phyloP scores from a whole-genome alignment of 2,329 filamentous ascomycete genomes.

The Botryosphaeria agaves region DNA sequence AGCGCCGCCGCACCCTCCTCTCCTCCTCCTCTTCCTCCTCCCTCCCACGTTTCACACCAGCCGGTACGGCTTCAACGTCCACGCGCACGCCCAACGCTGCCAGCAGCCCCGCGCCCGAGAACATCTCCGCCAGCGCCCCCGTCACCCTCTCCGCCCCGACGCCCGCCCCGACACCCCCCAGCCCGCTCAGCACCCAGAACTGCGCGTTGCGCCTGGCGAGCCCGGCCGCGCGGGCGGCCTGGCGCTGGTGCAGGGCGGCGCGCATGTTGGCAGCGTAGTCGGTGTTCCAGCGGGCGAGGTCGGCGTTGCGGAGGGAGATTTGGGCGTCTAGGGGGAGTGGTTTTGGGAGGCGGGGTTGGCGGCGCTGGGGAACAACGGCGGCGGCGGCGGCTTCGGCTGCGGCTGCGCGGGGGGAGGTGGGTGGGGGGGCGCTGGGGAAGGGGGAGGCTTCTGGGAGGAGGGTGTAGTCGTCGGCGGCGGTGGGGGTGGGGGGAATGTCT shows the following conservation, averaged over 20 bases:
- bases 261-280: slow-evolving; percentile 46
- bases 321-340: slow-evolving; percentile 28
- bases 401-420: slow-evolving; percentile 4
- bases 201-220: slow-evolving; percentile 46
- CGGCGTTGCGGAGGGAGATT: slow-evolving; percentile 36
- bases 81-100: slow-evolving; percentile 20
- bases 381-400: slow-evolving; percentile 18
- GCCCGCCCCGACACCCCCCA: slow-evolving; percentile 34
- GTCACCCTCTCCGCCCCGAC: slow-evolving; percentile 21
- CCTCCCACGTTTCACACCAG: slow-evolving; percentile 16
- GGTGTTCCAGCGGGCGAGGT: slow-evolving; percentile 38
- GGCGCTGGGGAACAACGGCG: slow-evolving; percentile 22
- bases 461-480: slow-evolving; percentile 11
- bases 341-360: slow-evolving; percentile 18
- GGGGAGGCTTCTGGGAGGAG: slow-evolving; percentile 15
- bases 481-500: too few relatives aligned
- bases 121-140: slow-evolving; percentile 36
- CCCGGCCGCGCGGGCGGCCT: slow-evolving; percentile 19
- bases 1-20: slow-evolving; percentile 16
- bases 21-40: slow-evolving; percentile 15
- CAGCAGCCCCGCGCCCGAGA: slow-evolving; percentile 38
- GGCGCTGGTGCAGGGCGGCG: slow-evolving; percentile 25
- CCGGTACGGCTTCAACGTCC: slow-evolving; percentile 11
- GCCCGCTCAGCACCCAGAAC: slow-evolving; percentile 42
- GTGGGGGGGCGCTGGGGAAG: slow-evolving; percentile 7